Evolutionary conservation across 2,329 filamentous ascomycete genomes (phyloP).

Genomic region (Fusarium sp.): DNA sequence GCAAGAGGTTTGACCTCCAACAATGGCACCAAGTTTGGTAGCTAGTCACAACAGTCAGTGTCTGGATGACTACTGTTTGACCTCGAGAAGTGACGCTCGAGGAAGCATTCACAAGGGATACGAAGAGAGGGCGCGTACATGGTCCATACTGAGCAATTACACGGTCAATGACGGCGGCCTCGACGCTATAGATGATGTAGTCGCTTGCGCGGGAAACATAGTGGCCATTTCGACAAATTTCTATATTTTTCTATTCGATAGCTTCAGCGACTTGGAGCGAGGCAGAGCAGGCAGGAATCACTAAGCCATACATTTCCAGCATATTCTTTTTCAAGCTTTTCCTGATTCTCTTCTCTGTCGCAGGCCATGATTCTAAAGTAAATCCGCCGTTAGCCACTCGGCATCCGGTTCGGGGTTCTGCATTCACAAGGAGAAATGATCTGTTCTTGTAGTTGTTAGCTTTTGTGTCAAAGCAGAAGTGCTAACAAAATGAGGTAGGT

Average conservation of each 20-base stretch:
- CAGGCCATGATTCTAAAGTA: conserved; percentile 86
- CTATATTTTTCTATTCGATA: conserved; percentile 75
- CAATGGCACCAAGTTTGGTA: conserved; percentile 93
- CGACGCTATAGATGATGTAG: conserved; percentile 98
- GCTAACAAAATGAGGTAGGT: conserved; percentile 22
- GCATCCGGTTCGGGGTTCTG: conserved; percentile 25
- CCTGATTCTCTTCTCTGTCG: conserved; percentile 90
- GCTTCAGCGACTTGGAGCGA: conserved; percentile 60
- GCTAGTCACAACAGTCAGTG: conserved; percentile 63
- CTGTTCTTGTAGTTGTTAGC: conserved; percentile 45
- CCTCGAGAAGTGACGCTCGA: background rate
- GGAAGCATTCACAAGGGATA: conserved; percentile 28
- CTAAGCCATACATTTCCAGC: conserved; percentile 78
- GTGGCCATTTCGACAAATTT: conserved; percentile 94
- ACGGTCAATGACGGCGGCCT: conserved; percentile 88
- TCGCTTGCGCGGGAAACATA: conserved; percentile 96
- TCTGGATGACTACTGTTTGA: background rate
- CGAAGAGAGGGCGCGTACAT: conserved; percentile 67
- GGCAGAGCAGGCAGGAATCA: conserved; percentile 38
- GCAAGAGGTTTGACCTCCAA: conserved; percentile 97
- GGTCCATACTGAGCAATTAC: conserved; percentile 92
- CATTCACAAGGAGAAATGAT: conserved; percentile 18
- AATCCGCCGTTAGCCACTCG: conserved; percentile 46
- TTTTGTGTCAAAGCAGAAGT: conserved; percentile 1
- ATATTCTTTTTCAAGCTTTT: conserved; percentile 84